Base-by-base conservation (phyloP, 2,329 filamentous ascomycete genomes). In the Aspergillus felis region DNA sequence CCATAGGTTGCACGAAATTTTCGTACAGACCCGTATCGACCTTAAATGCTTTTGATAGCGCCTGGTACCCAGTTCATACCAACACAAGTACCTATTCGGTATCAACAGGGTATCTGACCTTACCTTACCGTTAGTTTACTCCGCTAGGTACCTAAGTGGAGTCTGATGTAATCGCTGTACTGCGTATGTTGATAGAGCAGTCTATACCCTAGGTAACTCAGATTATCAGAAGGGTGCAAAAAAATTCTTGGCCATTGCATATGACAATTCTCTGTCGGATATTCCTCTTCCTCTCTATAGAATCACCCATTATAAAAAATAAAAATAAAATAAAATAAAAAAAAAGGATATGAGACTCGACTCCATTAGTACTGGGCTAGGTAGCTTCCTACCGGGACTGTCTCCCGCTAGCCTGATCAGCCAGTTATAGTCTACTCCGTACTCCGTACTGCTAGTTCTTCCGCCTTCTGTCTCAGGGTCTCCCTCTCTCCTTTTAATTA, bases 401-500 rank as follows among this genome's bases (percentile, higher is more conserved):
- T 27, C 22, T n/a, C 44, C 44, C 44, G 44, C 44, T 46, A 46
- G 4, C 42, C 38, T 41, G 35, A 53, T 53, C 50, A 35, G 41
- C 48, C 48, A 42, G 49, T 55, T 51, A 48, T 58, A 54, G 51
- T 55, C 50, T 50, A 35, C 24, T 56, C 41, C 56, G 28, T 29
- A 12, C 28, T 29, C 41, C 56, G 28, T 29, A 12, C 28, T 29
- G 28, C 28, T 29, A 10, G 28, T 50, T 42, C 50, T 14, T 49
- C 51, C 38, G 48, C 53, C 60, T 57, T 54, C 51, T 52, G 41
- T 22, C 14, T 14, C 44, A 24, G 20, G 44, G n/a, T 50, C 53
- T 29, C 28, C 28, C 51, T 57, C 56, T 58, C 54, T 61, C 56
- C 47, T 54, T 52, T 63, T 63, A 42, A 35, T n/a, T 9, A 24